Conservation (phyloP, 306 rosid genomes). For the Boehmeria nivea region DNA sequence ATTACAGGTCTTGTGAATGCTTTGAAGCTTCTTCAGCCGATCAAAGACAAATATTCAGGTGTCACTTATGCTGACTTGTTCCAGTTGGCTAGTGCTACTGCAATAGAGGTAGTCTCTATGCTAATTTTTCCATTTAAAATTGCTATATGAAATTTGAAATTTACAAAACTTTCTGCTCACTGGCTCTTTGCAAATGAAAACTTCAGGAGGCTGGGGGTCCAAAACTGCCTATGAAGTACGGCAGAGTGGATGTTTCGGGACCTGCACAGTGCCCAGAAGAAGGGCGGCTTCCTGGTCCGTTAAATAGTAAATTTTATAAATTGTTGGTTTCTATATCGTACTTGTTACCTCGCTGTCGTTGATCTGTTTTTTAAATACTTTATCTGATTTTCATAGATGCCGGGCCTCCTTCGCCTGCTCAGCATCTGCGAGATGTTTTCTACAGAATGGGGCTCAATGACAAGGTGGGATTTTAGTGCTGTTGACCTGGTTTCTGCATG, state of each 20-base stretch:
- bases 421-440: constrained; percentile 87
- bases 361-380: constrained; percentile 1
- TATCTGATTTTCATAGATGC: constrained; percentile 53
- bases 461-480: constrained; percentile 44
- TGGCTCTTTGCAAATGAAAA: constrained; percentile 7
- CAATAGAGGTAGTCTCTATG: constrained; percentile 62
- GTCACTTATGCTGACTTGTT: constrained; percentile 96
- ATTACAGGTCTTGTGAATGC: constrained; percentile 83
- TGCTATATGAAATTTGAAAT: constrained; percentile 4
- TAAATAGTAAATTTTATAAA: neutral
- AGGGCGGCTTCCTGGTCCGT: constrained; percentile 94
- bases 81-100: constrained; percentile 93
- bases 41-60: constrained; percentile 80
- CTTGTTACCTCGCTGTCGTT: neutral
- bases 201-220: constrained; percentile 97
- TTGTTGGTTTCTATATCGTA: neutral
- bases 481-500: constrained; percentile 2
- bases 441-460: constrained; percentile 89
- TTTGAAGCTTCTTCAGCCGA: constrained; percentile 89
- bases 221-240: constrained; percentile 93
- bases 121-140: constrained; percentile 11
- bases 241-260: constrained; percentile 67
- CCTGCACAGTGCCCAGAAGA: constrained; percentile 94
- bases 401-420: constrained; percentile 94
- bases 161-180: constrained; percentile 17